A percentile compares a stretch with the other conserved stretches of the same genome.
Evolutionary conservation across 2,329 filamentous ascomycete species (phyloP).

Genomic region (Trichoderma sp.): DNA sequence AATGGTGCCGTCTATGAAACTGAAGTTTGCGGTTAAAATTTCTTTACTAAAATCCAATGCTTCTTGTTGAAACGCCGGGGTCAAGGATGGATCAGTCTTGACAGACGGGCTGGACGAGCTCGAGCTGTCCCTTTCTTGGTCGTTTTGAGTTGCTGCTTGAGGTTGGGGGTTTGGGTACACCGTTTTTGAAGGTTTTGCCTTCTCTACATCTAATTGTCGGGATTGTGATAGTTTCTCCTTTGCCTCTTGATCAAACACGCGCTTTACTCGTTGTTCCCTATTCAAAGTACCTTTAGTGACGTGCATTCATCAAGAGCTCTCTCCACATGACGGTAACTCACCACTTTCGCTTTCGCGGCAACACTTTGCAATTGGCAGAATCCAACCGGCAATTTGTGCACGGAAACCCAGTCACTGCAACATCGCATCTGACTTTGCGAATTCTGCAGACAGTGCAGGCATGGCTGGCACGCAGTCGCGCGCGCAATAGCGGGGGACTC

Average conservation of each 20-base stretch:
- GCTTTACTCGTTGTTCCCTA: conserved; percentile 24
- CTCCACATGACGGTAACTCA: background rate
- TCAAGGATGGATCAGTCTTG: background rate
- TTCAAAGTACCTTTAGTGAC: background rate
- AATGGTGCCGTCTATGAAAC: background rate
- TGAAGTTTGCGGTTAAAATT: background rate
- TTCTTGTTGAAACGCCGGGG: conserved; percentile 7
- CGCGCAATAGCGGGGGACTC: conserved; percentile 9
- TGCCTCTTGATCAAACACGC: conserved; percentile 19
- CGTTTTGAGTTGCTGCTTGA: background rate
- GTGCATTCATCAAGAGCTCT: background rate
- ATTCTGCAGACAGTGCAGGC: conserved; percentile 21
- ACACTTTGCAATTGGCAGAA: conserved; percentile 24
- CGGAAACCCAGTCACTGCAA: conserved; percentile 26
- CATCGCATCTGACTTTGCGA: conserved; percentile 31
- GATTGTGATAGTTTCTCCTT: background rate
- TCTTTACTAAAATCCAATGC: background rate
- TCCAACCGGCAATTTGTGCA: conserved; percentile 32
- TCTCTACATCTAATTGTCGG: background rate
- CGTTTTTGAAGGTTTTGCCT: background rate
- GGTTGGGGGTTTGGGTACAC: background rate
- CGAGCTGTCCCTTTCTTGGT: background rate
- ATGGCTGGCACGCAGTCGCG: conserved; percentile 21
- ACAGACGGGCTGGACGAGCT: background rate
- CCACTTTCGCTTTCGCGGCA: conserved; percentile 21